Base-by-base conservation (phyloP, 2,329 filamentous ascomycete genomes). In the Trichophyton verrucosum region DNA sequence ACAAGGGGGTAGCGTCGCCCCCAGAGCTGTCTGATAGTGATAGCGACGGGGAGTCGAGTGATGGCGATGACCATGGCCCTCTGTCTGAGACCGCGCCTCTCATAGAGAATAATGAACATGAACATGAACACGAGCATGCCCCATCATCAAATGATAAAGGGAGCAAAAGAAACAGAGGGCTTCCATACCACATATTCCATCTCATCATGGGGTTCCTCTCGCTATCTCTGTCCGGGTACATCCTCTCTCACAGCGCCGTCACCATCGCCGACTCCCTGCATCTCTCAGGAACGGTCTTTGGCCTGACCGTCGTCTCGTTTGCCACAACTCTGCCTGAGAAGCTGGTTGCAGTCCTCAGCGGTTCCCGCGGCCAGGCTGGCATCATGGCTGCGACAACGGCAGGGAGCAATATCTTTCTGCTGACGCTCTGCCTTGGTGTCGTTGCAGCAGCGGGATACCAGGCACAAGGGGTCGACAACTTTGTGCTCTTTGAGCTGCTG, bases 271-370 rank as follows among this genome's bases (percentile, higher is more conserved):
- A 74, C 13, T 68, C 68, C 13, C 70, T 80, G 9, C 65, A 69
- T 8, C 68, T 81, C 1, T 80, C 79, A 5, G 74, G 73, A 53
- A 73, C 76, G 0, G 67, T 81, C 33, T 74, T 81, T 58, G 77
- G 79, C 7, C 67, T 80, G 15, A 75, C 76, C 0, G 66, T 81
- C 22, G 69, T 82, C 42, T 74, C 79, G 0, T 72, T 83, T 63
- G 80, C 78, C 3, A 82, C 80, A 0, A 82, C 80, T 0, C 68
- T 82, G 1, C 80, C 80, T 0, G 80, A 82, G 64, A 82, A 82
- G 65, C 73, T 81, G 44, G 65, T 82, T 55, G 76, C 80, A 1
- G 70, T 81, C 3, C 63, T 81, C 24, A 79, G 78, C 62, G 76
- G 78, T 15, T 70, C 66, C 9, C 73, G 76, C 13, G 78, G 77